A percentile compares a stretch with the other conserved stretches of the same genome.
Conservation (phyloP, 768 basidiomycete species). For the Cystofilobasidium bisporidii region DNA sequence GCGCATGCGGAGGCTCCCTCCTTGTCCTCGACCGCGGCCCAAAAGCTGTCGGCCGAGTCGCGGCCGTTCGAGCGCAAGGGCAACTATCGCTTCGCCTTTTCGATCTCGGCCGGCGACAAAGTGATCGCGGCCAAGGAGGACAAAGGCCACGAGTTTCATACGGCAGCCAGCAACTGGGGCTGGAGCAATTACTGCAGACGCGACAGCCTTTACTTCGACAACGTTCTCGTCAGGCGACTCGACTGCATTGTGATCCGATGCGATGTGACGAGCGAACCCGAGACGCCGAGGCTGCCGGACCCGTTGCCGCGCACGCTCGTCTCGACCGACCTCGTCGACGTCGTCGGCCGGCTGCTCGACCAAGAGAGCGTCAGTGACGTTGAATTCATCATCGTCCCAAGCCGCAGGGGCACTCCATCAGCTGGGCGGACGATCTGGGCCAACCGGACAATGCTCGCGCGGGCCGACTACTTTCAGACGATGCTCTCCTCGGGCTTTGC, state of each 20-base stretch:
- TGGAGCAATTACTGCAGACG: constrained; percentile 4
- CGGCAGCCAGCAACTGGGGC: not conserved
- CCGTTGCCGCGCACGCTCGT: not conserved
- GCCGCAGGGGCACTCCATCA: not conserved
- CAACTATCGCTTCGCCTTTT: not conserved
- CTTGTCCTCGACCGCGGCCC: not conserved
- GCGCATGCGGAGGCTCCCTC: not conserved
- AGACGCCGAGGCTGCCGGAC: not conserved
- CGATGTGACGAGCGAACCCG: not conserved
- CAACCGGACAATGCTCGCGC: constrained; percentile 14
- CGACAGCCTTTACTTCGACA: constrained; percentile 17
- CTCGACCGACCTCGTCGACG: not conserved
- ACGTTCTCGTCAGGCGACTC: not conserved
- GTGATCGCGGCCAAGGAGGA: not conserved
- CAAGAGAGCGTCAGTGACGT: not conserved
- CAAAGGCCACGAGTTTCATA: not conserved
- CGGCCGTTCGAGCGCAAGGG: not conserved
- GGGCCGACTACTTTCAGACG: constrained; percentile 25
- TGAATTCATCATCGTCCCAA: no score
- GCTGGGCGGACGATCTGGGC: constrained; percentile 10
- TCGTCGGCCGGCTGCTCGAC: not conserved
- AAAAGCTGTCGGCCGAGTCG: not conserved
- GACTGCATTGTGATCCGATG: not conserved
- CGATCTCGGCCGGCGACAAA: constrained; percentile 1
- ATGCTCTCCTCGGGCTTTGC: constrained; percentile 25